A percentile compares a stretch with the other conserved stretches of the same genome.
These are phyloP conservation scores for Vitis cinerea DNA, from an alignment of 164 flowering plant genomes.

Conservation along the genomic window DNA sequence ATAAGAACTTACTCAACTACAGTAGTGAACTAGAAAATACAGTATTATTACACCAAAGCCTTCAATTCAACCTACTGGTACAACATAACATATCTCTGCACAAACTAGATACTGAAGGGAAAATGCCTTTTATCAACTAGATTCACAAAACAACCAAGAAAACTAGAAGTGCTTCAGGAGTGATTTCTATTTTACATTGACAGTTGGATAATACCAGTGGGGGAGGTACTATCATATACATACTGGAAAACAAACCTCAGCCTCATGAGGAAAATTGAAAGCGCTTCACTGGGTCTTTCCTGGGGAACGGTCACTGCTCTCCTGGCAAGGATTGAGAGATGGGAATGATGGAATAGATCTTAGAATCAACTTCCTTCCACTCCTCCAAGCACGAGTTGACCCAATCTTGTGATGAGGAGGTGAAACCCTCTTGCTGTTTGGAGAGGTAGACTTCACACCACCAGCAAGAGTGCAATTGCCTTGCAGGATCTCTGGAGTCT, in stretches of 20 bases:
- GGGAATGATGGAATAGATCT: constrained; percentile 30
- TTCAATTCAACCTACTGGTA: neutral
- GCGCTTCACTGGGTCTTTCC: neutral
- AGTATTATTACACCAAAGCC: neutral
- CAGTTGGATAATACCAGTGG: no score
- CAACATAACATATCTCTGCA: neutral
- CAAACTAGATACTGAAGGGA: no score
- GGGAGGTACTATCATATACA: no score
- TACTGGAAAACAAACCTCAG: neutral
- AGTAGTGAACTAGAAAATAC: neutral
- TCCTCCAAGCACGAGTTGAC: constrained; percentile 13
- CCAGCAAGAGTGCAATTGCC: neutral
- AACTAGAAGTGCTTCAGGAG: no score
- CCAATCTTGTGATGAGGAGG: constrained; percentile 21
- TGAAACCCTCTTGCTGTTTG: constrained; percentile 30
- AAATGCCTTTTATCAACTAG: no score
- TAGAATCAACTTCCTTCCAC: constrained; percentile 24
- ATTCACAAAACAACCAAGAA: no score
- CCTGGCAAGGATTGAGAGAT: constrained; percentile 17
- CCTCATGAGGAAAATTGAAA: neutral
- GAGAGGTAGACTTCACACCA: constrained; percentile 21
- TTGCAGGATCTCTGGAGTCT: constrained; percentile 9
- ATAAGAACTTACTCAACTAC: neutral
- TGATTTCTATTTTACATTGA: no score
- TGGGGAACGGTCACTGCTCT: neutral